Conservation (phyloP, 495 filamentous ascomycete genomes). For the Pyrenopolyporus hunteri region DNA sequence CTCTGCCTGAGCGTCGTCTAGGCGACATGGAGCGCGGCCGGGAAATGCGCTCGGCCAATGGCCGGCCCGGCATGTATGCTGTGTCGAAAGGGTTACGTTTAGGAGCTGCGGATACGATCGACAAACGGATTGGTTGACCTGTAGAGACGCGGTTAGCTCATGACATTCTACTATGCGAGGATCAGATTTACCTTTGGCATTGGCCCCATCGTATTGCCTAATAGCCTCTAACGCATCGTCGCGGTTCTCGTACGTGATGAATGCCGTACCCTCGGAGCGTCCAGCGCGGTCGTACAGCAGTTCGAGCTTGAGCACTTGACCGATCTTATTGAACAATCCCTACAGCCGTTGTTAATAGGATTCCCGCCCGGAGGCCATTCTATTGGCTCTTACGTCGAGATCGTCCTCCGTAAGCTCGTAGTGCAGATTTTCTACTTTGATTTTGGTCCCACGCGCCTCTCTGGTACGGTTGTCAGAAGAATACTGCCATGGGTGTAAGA, state of each 20-base stretch:
- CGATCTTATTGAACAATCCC: conserved; percentile 83
- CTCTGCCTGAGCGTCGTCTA: conserved; percentile 66
- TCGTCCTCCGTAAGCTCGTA: conserved; percentile 91
- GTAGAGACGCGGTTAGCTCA: conserved; percentile 18
- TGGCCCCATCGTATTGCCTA: conserved; percentile 84
- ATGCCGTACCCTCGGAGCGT: conserved; percentile 85
- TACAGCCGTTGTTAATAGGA: conserved; percentile 47
- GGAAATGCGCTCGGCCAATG: conserved; percentile 79
- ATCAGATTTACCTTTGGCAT: conserved; percentile 70
- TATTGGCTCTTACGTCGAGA: conserved; percentile 65
- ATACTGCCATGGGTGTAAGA: background rate
- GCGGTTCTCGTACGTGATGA: conserved; percentile 74
- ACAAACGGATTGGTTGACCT: conserved; percentile 85
- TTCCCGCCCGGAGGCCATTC: background rate
- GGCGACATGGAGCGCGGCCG: conserved; percentile 59
- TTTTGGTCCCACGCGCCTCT: conserved; percentile 66
- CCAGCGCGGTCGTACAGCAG: conserved; percentile 89
- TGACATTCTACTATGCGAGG: background rate
- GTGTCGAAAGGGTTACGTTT: conserved; percentile 64
- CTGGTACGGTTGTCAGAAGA: conserved; percentile 17
- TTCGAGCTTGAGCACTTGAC: conserved; percentile 69
- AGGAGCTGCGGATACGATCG: conserved; percentile 62
- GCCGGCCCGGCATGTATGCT: conserved; percentile 59
- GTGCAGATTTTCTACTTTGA: conserved; percentile 90
- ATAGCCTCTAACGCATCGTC: conserved; percentile 77